Base-by-base conservation (phyloP, 495 filamentous ascomycete species). In the Penicillium egyptiacum region DNA sequence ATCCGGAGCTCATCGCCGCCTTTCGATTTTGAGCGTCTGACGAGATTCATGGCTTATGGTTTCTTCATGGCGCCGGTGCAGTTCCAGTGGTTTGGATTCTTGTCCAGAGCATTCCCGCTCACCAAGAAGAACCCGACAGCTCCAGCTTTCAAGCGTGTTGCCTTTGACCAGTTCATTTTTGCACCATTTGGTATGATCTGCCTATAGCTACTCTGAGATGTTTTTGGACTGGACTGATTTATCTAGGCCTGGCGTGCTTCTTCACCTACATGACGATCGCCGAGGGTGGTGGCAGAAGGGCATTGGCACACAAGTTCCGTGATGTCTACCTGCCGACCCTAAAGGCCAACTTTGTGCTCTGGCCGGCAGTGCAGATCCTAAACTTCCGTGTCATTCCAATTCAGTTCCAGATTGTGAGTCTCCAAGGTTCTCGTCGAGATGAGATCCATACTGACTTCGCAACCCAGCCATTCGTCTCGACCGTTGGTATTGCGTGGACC, bases 401-500 rank as follows among this genome's bases (percentile, higher is more conserved):
- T 47, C 93, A 96, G 70, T 96, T 96, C 69, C 95, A 98, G 73
- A 87, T 99, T 70, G 94, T 97, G 69, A 84, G 93, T 83, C 57
- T 54, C 45, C 30, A 17, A 1, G 6, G 23, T 37, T 30, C 33
- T 20, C 30, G 16, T 48, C 8, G 22, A 35, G 3, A n/a, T 23
- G 3, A 54, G 28, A 28, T 48, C 35, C 50, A 37, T 43, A 50
- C 33, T 60, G 12, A 52, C 59, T 35, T 19, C 55, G 59, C 19
- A 28, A 53, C 57, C 37, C 59, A 98, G 94, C 95, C 95, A 2
- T 97, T 99, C 68, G 95, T 97, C 12, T 96, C 92, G 4, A 93
- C 89, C 25, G 76, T 99, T 54, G 95, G 95, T 81, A 97, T 99
- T 62, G 92, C 91, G 45, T 99, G 95, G 95, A 99, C 95, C n/a